phyloP scores from a whole-genome alignment of 176 grass and related monocot genomes.

The Areca catechu region DNA sequence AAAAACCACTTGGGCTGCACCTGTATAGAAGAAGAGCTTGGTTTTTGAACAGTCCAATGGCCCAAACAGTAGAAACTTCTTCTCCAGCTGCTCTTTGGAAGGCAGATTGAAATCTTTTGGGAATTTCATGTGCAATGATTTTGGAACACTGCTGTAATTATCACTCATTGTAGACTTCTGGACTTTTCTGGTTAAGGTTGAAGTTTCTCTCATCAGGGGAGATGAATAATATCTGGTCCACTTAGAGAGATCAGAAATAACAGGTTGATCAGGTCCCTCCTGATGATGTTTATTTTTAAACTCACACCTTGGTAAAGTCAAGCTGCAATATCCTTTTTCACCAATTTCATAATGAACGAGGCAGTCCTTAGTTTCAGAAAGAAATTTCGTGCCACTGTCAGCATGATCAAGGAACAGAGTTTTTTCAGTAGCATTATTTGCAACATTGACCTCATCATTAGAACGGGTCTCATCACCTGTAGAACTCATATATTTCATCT shows the following conservation, averaged over 20 bases:
- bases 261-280: neutral
- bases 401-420: neutral
- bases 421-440: neutral
- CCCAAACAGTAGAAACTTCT: constrained; percentile 12
- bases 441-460: neutral
- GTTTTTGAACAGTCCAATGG: constrained; percentile 11
- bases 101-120: constrained; percentile 18
- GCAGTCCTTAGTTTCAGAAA: neutral
- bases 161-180: neutral
- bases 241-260: neutral
- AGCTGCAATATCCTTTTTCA: neutral
- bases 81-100: constrained; percentile 17
- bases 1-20: constrained; percentile 18
- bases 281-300: constrained; percentile 3
- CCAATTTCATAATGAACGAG: neutral
- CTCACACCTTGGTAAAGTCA: neutral
- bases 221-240: constrained; percentile 16
- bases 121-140: constrained; percentile 16
- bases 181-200: neutral
- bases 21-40: constrained; percentile 19
- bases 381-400: neutral
- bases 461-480: neutral
- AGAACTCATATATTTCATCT: neutral
- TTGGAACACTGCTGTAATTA: neutral
- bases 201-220: constrained; percentile 1